Conservation (phyloP, 192 early-diverging fungal genomes). For the Backusella parvicylindrica region DNA sequence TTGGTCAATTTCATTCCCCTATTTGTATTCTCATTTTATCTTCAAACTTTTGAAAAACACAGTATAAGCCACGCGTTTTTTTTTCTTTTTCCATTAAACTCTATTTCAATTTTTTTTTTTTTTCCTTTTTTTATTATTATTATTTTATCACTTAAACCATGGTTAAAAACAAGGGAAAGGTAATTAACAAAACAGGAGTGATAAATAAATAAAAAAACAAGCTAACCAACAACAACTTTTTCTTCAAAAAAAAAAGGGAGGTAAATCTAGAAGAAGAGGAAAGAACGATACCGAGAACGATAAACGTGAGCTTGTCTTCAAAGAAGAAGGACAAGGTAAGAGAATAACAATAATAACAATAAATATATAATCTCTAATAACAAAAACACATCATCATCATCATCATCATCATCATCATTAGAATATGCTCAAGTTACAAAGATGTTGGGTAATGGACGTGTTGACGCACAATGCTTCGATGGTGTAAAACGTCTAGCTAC, state of each 20-base stretch:
- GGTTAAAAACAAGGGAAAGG: conserved; percentile 99
- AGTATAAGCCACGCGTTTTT: neutral
- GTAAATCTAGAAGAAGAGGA: conserved; percentile 87
- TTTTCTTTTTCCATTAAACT: neutral
- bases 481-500: conserved; percentile 88
- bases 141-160: conserved; percentile 39
- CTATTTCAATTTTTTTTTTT: neutral
- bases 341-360: conserved; percentile 1
- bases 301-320: conserved; percentile 97
- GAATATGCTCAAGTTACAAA: conserved; percentile 94
- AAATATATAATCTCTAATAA: neutral
- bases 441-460: conserved; percentile 95
- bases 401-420: conserved; percentile 23
- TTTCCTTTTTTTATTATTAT: neutral
- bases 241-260: conserved; percentile 59
- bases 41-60: neutral
- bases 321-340: conserved; percentile 92
- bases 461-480: conserved; percentile 88
- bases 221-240: neutral
- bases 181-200: conserved; percentile 26
- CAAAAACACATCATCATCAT: no score
- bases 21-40: no score
- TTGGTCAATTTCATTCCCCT: no score
- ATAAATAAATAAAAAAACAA: neutral
- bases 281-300: conserved; percentile 95